phyloP scores from a whole-genome alignment of 208 protist species.

The Trypanosoma platydactyli region DNA sequence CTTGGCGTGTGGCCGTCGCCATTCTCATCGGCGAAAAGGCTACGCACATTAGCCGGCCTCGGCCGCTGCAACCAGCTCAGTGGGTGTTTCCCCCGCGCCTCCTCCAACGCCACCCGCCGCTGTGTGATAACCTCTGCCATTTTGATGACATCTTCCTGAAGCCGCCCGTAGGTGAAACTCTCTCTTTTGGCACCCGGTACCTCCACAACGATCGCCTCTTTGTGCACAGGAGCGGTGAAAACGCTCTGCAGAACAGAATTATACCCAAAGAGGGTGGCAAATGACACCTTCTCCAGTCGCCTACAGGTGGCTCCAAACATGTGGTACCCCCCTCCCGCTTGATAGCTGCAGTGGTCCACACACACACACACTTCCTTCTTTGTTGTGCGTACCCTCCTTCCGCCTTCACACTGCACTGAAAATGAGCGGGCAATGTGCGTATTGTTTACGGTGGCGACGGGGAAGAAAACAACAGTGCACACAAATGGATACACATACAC shows the following conservation, averaged over 20 bases:
- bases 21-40: slow-evolving; percentile 60
- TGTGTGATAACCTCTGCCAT: slow-evolving; percentile 58
- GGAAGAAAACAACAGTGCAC: too few species aligned
- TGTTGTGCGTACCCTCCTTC: too few species aligned
- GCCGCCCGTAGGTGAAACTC: slow-evolving; percentile 72
- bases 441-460: too few species aligned
- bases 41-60: slow-evolving; percentile 49
- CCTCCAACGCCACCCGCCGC: slow-evolving; percentile 45
- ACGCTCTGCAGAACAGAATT: slow-evolving; percentile 68
- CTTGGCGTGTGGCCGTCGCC: slow-evolving; percentile 41
- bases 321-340: background rate
- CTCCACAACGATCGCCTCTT: slow-evolving; percentile 72
- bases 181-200: slow-evolving; percentile 36
- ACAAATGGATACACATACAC: too few species aligned
- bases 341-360: background rate
- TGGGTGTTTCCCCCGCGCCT: slow-evolving; percentile 31
- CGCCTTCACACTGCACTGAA: too few species aligned
- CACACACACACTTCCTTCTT: background rate
- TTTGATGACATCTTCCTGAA: slow-evolving; percentile 78
- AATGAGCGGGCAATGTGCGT: too few species aligned
- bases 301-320: slow-evolving; percentile 44
- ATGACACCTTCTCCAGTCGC: slow-evolving; percentile 52
- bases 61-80: slow-evolving; percentile 71
- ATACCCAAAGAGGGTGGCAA: slow-evolving; percentile 76
- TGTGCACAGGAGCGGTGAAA: slow-evolving; percentile 53